A percentile compares a stretch with the other conserved stretches of the same genome.
Evolutionary conservation across 306 rosid species (phyloP).

Genomic region (Inga oerstediana): DNA sequence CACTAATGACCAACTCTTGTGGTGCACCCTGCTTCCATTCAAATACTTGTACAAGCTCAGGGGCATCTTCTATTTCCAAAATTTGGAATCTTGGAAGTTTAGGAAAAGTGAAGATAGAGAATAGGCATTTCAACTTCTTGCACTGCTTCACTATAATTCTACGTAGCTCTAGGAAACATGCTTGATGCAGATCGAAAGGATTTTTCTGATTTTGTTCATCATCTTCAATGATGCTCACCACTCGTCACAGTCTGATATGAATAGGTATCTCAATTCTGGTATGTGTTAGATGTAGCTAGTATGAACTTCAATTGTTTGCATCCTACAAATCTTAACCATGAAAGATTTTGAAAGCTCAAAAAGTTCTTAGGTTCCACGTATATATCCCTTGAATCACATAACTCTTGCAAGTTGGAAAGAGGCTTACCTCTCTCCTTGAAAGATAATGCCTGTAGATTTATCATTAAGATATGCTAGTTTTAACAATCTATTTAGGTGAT

Average conservation of each 20-base stretch:
- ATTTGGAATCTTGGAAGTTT: background rate
- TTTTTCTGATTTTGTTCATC: background rate
- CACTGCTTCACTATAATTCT: background rate
- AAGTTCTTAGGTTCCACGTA: background rate
- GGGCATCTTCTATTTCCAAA: conserved; percentile 7
- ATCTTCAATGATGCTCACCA: conserved; percentile 8
- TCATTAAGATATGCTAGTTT: background rate
- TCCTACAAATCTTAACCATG: background rate
- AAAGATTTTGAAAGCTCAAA: conserved; percentile 8
- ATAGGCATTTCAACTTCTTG: conserved; percentile 5
- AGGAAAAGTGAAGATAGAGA: background rate
- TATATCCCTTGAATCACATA: background rate
- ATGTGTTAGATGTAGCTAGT: background rate
- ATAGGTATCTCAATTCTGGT: background rate
- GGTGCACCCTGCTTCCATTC: background rate
- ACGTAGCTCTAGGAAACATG: background rate
- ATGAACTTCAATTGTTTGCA: conserved; percentile 19
- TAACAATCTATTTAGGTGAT: background rate
- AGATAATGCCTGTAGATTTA: background rate
- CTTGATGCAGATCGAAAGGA: background rate
- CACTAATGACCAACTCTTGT: background rate
- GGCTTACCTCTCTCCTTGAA: background rate
- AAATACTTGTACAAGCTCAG: background rate
- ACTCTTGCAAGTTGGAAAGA: background rate
- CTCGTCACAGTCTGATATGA: background rate